Percentiles rank a stretch among this genome's conserved stretches.
phyloP scores from a whole-genome alignment of 345 rosid genomes.

The Acer negundo region DNA sequence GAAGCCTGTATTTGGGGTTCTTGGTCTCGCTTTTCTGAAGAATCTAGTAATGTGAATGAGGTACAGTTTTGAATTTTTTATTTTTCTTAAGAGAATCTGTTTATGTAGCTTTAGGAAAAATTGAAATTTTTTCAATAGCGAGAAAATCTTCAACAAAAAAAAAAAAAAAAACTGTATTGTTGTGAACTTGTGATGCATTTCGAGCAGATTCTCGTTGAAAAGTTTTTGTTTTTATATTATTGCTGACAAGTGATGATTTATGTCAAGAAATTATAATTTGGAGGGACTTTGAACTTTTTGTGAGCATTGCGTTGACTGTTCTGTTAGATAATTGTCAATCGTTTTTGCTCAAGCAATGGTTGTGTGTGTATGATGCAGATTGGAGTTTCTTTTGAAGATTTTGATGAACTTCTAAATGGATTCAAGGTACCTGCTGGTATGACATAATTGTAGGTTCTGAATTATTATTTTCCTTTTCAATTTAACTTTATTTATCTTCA shows the following conservation, averaged over 20 bases:
- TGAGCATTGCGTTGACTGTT: not conserved
- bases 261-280: not conserved
- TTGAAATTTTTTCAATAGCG: not conserved
- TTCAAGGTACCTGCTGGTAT: slow-evolving; percentile 77
- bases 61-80: slow-evolving; percentile 25
- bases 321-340: not conserved
- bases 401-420: slow-evolving; percentile 62
- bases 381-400: slow-evolving; percentile 57
- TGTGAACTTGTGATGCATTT: not conserved
- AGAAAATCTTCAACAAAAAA: not conserved
- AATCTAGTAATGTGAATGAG: slow-evolving; percentile 46
- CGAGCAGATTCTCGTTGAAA: not conserved
- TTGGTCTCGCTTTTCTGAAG: slow-evolving; percentile 37
- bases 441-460: slow-evolving; percentile 23
- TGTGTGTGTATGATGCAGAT: slow-evolving; percentile 44
- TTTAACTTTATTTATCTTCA: not conserved
- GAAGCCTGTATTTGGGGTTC: slow-evolving; percentile 54
- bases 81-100: no score
- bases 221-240: not conserved
- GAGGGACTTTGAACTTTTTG: not conserved
- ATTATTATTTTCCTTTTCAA: not conserved
- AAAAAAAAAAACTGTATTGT: not conserved
- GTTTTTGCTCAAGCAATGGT: not conserved
- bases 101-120: not conserved
- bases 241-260: not conserved